These are phyloP conservation scores for Scedosporium apiospermum DNA, from an alignment of 2,329 filamentous ascomycete species.

Conservation along the genomic window DNA sequence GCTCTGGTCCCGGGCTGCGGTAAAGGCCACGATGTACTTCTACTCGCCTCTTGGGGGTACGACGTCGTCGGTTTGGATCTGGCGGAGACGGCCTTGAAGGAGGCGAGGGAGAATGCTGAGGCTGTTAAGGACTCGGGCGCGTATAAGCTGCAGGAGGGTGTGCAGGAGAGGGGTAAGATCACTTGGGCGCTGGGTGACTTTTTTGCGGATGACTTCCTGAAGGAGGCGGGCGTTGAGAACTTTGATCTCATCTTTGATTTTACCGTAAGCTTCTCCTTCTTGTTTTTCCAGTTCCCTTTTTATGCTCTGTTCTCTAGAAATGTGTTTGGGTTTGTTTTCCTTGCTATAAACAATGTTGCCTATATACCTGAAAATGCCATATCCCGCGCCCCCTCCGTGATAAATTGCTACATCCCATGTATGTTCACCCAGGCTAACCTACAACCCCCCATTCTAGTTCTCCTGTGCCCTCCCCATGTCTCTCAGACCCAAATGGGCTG, in stretches of 20 bases:
- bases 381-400: background rate
- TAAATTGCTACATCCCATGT: background rate
- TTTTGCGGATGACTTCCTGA: conserved; percentile 50
- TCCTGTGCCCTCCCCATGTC: conserved; percentile 50
- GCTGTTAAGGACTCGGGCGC: conserved; percentile 19
- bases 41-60: conserved; percentile 67
- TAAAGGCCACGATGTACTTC: conserved; percentile 68
- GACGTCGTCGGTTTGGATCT: conserved; percentile 69
- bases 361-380: too few relatives aligned
- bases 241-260: conserved; percentile 63
- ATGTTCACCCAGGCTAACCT: background rate
- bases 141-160: conserved; percentile 29
- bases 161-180: conserved; percentile 36
- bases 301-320: background rate
- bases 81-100: conserved; percentile 37
- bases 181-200: conserved; percentile 57
- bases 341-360: background rate
- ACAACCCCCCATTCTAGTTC: conserved; percentile 33
- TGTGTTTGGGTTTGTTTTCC: background rate
- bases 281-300: background rate
- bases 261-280: conserved; percentile 33
- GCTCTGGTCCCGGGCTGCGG: conserved; percentile 78
- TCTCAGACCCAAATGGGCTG: conserved; percentile 43
- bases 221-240: conserved; percentile 28
- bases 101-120: conserved; percentile 26